Percentiles rank a stretch among this genome's conserved stretches.
phyloP scores from a whole-genome alignment of 768 basidiomycete genomes.

The Gymnopilus dilepis region DNA sequence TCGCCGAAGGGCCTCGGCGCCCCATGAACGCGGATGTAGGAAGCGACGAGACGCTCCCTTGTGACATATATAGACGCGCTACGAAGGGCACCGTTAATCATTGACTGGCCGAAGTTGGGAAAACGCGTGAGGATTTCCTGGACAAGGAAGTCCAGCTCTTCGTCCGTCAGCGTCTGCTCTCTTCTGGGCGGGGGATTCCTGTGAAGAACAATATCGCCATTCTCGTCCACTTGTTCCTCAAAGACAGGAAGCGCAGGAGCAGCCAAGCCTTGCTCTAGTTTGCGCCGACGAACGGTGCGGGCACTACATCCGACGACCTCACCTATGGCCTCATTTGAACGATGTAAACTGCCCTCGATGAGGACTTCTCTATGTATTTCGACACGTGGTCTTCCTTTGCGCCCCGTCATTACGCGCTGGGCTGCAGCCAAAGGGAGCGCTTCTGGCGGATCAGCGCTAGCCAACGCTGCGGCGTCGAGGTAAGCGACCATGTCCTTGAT shows the following conservation, averaged over 20 bases:
- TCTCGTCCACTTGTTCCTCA: neutral
- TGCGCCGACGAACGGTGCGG: neutral
- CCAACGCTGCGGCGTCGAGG: no score
- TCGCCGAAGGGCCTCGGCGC: constrained; percentile 17
- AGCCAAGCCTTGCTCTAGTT: neutral
- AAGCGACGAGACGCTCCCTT: constrained; percentile 20
- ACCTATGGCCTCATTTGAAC: no score
- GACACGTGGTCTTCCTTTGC: no score
- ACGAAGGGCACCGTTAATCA: constrained; percentile 28
- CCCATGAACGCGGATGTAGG: constrained; percentile 27
- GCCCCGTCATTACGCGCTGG: no score
- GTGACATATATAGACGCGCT: constrained; percentile 24
- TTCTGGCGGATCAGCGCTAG: no score
- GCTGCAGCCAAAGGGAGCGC: no score
- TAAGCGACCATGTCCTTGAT: no score
- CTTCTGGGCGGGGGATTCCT: neutral
- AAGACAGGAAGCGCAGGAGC: neutral
- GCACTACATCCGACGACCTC: neutral
- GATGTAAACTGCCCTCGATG: no score
- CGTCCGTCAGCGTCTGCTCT: neutral
- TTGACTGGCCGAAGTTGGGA: constrained; percentile 27
- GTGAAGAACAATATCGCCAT: neutral
- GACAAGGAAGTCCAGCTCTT: neutral
- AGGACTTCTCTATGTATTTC: no score
- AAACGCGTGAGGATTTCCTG: constrained; percentile 20